These are phyloP conservation scores for Eucalyptus coolabah DNA, from an alignment of 345 rosid species.

Conservation along the genomic window DNA sequence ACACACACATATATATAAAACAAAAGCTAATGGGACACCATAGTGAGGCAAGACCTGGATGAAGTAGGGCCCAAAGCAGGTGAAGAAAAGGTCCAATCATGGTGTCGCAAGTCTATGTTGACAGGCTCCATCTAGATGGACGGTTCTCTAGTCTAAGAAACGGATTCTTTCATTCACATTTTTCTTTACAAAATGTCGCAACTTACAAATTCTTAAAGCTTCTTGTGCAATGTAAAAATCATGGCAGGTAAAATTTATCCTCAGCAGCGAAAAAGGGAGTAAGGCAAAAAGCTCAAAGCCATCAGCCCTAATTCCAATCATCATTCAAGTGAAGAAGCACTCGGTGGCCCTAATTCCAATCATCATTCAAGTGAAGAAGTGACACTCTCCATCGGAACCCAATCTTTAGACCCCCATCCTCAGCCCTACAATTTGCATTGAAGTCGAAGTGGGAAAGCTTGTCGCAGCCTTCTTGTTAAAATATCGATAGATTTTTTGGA, in stretches of 20 bases:
- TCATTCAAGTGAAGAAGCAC: background rate
- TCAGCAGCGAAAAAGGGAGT: background rate
- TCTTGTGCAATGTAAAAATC: background rate
- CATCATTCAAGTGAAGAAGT: background rate
- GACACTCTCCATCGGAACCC: background rate
- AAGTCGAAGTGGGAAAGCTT: background rate
- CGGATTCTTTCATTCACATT: background rate
- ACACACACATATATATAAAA: background rate
- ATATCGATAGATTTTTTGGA: background rate
- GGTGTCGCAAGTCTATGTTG: background rate
- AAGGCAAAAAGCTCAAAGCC: background rate
- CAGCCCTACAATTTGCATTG: background rate
- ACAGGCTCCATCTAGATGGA: background rate
- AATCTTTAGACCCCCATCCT: background rate
- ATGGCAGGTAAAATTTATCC: background rate
- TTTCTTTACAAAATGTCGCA: background rate
- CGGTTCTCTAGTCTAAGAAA: background rate
- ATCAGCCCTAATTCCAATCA: background rate
- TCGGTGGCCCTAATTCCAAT: background rate
- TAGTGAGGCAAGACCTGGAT: background rate
- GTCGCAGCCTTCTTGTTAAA: background rate
- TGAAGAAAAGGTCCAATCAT: background rate
- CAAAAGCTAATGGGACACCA: background rate
- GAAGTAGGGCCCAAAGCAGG: background rate
- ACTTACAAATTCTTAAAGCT: background rate